Conservation (phyloP, 352 stramenopile species). For the Phytophthora aleatoria region DNA sequence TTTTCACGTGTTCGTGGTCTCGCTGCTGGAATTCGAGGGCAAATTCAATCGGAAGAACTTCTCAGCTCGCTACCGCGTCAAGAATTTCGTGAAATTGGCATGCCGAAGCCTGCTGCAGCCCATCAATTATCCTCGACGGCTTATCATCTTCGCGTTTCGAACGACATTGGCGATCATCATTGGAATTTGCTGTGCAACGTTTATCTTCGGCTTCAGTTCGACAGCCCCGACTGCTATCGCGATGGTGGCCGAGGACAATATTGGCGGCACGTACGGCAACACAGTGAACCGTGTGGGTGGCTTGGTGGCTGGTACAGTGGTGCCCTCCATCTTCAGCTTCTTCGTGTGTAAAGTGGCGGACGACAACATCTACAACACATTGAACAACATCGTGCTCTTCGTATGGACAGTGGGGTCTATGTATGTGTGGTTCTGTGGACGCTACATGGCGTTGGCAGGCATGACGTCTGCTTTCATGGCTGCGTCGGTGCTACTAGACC, state of each 20-base stretch:
- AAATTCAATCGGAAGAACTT: constrained; percentile 82
- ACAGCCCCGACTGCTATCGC: constrained; percentile 71
- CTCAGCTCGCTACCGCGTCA: constrained; percentile 49
- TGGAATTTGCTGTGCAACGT: constrained; percentile 66
- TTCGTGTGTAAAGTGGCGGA: constrained; percentile 69
- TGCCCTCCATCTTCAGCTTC: constrained; percentile 79
- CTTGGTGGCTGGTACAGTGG: constrained; percentile 70
- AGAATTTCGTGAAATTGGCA: constrained; percentile 59
- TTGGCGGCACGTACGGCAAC: constrained; percentile 70
- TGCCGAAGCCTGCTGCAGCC: constrained; percentile 40
- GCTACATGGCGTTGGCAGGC: constrained; percentile 57
- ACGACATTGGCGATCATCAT: constrained; percentile 69
- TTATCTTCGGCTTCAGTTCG: constrained; percentile 74
- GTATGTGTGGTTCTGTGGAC: constrained; percentile 73
- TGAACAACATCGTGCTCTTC: constrained; percentile 75
- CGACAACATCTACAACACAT: constrained; percentile 51
- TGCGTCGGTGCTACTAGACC: constrained; percentile 60
- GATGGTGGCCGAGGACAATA: constrained; percentile 70
- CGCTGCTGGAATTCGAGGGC: constrained; percentile 66
- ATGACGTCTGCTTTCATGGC: constrained; percentile 79
- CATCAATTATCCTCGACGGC: constrained; percentile 47
- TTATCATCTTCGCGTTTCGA: constrained; percentile 64
- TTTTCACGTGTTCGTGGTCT: constrained; percentile 71
- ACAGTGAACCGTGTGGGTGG: constrained; percentile 65
- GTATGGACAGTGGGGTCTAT: constrained; percentile 71